Evolutionary conservation across 768 basidiomycete genomes (phyloP), one percentile per base, ranked within the genome.

Genomic region (Leucocoprinus sp.): DNA sequence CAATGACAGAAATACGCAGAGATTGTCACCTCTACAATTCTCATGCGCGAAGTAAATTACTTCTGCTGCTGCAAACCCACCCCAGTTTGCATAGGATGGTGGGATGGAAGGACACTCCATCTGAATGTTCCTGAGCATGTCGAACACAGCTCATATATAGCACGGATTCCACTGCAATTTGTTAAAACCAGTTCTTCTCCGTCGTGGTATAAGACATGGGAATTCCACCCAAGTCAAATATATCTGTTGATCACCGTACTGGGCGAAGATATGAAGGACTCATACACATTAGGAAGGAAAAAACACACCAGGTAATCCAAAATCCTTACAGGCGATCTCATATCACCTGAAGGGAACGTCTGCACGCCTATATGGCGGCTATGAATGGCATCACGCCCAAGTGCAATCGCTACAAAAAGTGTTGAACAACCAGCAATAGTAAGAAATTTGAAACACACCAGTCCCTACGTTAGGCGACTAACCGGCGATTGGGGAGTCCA

Each of bases 401-500:
- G 14, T 41, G 29, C 33, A 40, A 35, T 33, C 39, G 24, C 39
- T 19, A n/a, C 2, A 12, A 28, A 3, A 27, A 27, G 22, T 28
- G 12, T 36, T 4, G 34, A 29, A 7, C 6, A 9, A 24, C 9
- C n/a, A 15, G 45, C 31, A 34, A 23, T 4, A 4, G 17, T 1
- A 11, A 8, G 15, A 9, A 2, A 2, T 18, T 11, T 15, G 18
- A 12, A n/a, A 42, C 33, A 5, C 24, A 41, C 39, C 22, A 21
- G 37, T 34, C 37, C 37, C 45, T 18, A 6, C 26, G 15, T 12
- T 39, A 23, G 45, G 43, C 36, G 43, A 34, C 45, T n/a, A 14
- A 21, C 31, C 24, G 33, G 35, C 29, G 46, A 39, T 48, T 41
- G 46, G 46, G 46, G 46, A 48, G 46, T 42, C 46, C 18, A 28